Conservation (phyloP, 2,329 filamentous ascomycete species). For the Chalara sp. region DNA sequence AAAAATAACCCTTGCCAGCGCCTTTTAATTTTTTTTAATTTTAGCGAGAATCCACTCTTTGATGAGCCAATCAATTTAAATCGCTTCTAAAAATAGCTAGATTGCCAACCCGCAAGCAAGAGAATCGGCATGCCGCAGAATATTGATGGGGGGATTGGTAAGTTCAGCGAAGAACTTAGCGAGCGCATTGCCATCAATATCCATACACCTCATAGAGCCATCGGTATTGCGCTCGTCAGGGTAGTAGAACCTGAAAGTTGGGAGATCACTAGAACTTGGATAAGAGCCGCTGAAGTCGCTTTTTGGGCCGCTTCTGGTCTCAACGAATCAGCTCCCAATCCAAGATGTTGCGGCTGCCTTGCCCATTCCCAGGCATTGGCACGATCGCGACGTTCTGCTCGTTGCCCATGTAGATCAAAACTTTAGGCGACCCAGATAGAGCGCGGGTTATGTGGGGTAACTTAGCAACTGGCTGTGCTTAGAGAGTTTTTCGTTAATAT, state of each 20-base stretch:
- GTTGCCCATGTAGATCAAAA: constrained; percentile 5
- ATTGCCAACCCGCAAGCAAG: too few species aligned
- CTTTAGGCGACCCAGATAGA: background rate
- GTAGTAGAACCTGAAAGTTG: constrained; percentile 3
- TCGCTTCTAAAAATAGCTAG: too few species aligned
- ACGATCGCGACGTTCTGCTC: background rate
- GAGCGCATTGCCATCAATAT: constrained; percentile 3
- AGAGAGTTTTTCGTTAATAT: too few species aligned
- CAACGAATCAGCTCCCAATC: background rate
- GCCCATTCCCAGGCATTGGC: background rate
- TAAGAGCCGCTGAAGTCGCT: background rate
- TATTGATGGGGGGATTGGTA: background rate
- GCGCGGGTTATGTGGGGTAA: too few species aligned
- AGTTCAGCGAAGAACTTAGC: constrained; percentile 3
- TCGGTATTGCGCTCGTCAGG: constrained; percentile 5
- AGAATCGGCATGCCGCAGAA: too few species aligned
- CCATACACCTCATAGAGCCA: background rate
- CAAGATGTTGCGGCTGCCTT: background rate
- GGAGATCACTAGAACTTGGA: background rate
- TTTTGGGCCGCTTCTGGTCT: background rate
- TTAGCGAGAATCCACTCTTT: too few species aligned
- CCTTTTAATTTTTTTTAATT: too few species aligned
- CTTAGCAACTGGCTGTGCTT: too few species aligned
- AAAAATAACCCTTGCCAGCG: too few species aligned
- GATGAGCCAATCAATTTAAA: too few species aligned